phyloP scores from a whole-genome alignment of 441 rosid species.

The Populus hybrid region DNA sequence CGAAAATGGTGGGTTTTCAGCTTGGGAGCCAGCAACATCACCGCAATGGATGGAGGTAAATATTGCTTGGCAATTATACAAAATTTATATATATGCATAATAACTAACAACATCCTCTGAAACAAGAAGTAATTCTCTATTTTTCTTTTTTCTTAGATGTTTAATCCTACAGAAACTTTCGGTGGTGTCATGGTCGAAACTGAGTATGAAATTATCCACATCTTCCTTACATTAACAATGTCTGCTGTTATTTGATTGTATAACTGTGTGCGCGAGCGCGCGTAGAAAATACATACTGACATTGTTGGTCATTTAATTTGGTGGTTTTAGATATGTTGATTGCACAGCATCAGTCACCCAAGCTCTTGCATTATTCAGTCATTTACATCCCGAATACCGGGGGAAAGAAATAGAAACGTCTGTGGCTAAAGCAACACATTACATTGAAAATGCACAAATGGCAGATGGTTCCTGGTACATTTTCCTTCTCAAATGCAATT shows the following conservation, averaged over 20 bases:
- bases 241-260: no score
- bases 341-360: constrained; percentile 53
- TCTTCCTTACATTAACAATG: neutral
- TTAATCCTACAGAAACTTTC: constrained; percentile 63
- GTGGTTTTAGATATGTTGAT: constrained; percentile 34
- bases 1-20: constrained; percentile 56
- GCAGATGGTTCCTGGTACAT: constrained; percentile 56
- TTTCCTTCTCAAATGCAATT: neutral
- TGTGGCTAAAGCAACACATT: constrained; percentile 37
- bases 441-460: constrained; percentile 40
- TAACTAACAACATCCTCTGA: no score
- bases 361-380: constrained; percentile 35
- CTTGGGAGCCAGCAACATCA: constrained; percentile 65
- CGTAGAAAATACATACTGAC: neutral
- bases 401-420: constrained; percentile 39
- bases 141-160: constrained; percentile 28
- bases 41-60: constrained; percentile 57
- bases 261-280: no score
- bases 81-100: neutral
- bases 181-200: constrained; percentile 49
- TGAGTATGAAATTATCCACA: constrained; percentile 25
- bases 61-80: neutral
- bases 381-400: constrained; percentile 48
- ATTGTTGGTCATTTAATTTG: neutral
- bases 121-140: neutral